phyloP scores from a whole-genome alignment of 2,329 filamentous ascomycete species.

The Colletotrichum cordylinicola region DNA sequence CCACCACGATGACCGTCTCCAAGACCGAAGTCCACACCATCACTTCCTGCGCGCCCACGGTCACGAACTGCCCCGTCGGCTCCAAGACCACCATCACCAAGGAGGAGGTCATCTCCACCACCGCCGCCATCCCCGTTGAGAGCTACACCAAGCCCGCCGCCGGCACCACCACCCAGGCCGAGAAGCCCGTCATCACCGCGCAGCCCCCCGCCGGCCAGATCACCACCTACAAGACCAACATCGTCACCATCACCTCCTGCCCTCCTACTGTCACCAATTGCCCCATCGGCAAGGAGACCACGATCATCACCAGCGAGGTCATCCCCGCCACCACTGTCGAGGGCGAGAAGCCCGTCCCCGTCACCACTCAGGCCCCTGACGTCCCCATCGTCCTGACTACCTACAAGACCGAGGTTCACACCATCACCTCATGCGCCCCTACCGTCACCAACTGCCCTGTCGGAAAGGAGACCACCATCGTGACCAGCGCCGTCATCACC shows the following conservation, averaged over 20 bases:
- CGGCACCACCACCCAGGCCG: not conserved
- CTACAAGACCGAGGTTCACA: slow-evolving; percentile 29
- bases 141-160: slow-evolving; percentile 13
- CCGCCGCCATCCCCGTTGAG: slow-evolving; percentile 8
- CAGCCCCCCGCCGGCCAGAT: not conserved
- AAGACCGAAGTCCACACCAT: slow-evolving; percentile 32
- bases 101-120: slow-evolving; percentile 7
- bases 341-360: slow-evolving; percentile 31
- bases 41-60: slow-evolving; percentile 31
- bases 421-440: slow-evolving; percentile 34
- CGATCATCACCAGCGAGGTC: slow-evolving; percentile 18
- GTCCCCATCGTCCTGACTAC: slow-evolving; percentile 2
- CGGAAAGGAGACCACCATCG: slow-evolving; percentile 7
- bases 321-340: slow-evolving; percentile 22
- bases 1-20: slow-evolving; percentile 17
- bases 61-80: slow-evolving; percentile 28
- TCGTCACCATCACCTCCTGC: slow-evolving; percentile 64
- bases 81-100: slow-evolving; percentile 14
- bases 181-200: slow-evolving; percentile 1
- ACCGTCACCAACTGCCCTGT: slow-evolving; percentile 28
- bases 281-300: not conserved
- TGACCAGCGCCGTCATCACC: slow-evolving; percentile 44
- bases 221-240: slow-evolving; percentile 43
- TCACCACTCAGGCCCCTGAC: slow-evolving; percentile 45
- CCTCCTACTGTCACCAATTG: slow-evolving; percentile 38